These are phyloP conservation scores for Pichia paraexigua DNA, from an alignment of 805 yeast genomes.

Conservation along the genomic window DNA sequence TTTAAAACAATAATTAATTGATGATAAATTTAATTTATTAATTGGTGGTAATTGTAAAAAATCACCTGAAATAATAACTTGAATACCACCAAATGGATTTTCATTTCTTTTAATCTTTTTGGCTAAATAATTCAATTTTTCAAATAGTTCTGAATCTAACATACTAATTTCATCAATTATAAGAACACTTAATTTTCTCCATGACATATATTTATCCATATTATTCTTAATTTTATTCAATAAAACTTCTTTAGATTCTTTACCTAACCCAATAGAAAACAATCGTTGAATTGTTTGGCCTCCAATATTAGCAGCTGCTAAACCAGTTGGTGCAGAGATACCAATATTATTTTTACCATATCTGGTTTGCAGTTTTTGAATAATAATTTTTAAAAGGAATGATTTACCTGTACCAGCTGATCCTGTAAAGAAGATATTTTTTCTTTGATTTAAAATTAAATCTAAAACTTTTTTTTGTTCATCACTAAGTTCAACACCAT, in stretches of 20 bases:
- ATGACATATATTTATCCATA: constrained; percentile 37
- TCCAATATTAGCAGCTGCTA: constrained; percentile 91
- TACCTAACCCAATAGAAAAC: constrained; percentile 80
- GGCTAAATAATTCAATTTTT: constrained; percentile 68
- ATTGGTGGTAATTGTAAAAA: constrained; percentile 96
- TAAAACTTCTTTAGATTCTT: constrained; percentile 38
- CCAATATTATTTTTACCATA: constrained; percentile 53
- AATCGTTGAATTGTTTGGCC: constrained; percentile 84
- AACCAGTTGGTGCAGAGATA: constrained; percentile 91
- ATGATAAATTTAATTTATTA: constrained; percentile 30
- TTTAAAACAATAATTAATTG: constrained; percentile 62
- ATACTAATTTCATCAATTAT: constrained; percentile 91
- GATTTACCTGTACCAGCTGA: constrained; percentile 89
- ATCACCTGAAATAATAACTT: constrained; percentile 86
- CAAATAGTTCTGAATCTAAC: constrained; percentile 76
- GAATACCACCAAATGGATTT: constrained; percentile 90
- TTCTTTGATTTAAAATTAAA: constrained; percentile 40
- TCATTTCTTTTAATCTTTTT: constrained; percentile 38
- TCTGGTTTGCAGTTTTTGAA: constrained; percentile 39
- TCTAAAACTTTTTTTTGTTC: constrained; percentile 45
- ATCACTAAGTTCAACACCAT: constrained; percentile 6
- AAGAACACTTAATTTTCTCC: constrained; percentile 64
- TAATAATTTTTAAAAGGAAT: constrained; percentile 55
- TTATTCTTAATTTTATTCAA: constrained; percentile 42
- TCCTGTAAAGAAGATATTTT: constrained; percentile 69